Evolutionary conservation across 148 eudicot genomes (phyloP).

Genomic region (Vaccinium macrocarpon): DNA sequence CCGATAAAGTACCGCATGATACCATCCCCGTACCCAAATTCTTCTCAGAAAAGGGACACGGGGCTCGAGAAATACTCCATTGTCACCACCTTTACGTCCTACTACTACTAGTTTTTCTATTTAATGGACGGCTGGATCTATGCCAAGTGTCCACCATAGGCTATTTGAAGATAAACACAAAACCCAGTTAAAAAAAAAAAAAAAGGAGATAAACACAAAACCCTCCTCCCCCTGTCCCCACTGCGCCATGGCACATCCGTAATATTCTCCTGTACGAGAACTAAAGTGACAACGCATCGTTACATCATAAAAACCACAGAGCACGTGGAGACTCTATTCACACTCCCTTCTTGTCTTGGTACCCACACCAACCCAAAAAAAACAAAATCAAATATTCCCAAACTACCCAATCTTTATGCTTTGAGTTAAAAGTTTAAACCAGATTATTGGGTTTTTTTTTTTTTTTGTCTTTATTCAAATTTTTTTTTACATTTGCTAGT

Average conservation of each 20-base stretch:
- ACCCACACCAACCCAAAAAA: no score
- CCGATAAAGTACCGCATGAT: no score
- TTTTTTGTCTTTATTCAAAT: no score
- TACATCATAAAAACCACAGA: neutral
- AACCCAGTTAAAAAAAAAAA: neutral
- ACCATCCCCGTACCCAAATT: no score
- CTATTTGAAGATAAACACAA: constrained; percentile 14
- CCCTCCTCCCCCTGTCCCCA: neutral
- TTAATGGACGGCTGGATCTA: neutral
- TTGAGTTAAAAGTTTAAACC: no score
- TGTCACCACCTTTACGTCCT: no score
- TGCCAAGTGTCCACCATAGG: neutral
- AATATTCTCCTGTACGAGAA: neutral
- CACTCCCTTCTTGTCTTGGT: no score
- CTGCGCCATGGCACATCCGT: constrained; percentile 13
- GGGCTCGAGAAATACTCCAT: neutral
- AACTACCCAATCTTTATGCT: no score
- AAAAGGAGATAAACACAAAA: constrained; percentile 11
- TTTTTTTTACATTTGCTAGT: no score
- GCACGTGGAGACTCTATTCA: no score
- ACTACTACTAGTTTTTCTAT: neutral
- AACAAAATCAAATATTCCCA: no score
- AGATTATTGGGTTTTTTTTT: no score
- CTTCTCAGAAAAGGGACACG: neutral
- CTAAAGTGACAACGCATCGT: neutral